A percentile compares a stretch with the other conserved stretches of the same genome.
Evolutionary conservation across 2,329 filamentous ascomycete species (phyloP).

Genomic region (Zymoseptoria tritici): DNA sequence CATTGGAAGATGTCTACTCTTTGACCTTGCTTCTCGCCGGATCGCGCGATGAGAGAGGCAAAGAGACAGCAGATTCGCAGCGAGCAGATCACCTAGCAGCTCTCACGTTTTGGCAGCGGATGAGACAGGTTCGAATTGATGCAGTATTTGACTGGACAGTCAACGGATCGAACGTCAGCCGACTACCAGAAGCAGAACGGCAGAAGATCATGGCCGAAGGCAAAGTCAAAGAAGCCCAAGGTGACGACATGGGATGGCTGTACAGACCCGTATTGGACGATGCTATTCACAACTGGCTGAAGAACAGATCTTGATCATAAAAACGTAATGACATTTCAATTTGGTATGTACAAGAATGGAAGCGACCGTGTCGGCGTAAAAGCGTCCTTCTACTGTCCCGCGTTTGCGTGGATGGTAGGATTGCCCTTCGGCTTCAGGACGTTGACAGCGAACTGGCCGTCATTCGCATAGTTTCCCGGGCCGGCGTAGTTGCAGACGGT

Average conservation of each 20-base stretch:
- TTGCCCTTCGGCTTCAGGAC: slow-evolving; percentile 4
- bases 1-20: slow-evolving; percentile 48
- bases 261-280: slow-evolving; percentile 11
- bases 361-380: slow-evolving; percentile 2
- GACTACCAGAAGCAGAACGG: slow-evolving; percentile 19
- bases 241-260: slow-evolving; percentile 18
- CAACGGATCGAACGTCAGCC: slow-evolving; percentile 15
- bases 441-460: slow-evolving; percentile 7
- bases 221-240: slow-evolving; percentile 10
- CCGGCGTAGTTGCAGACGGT: slow-evolving; percentile 84
- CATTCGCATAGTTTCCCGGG: slow-evolving; percentile 27
- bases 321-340: not conserved
- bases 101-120: slow-evolving; percentile 17
- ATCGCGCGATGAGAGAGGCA: not conserved
- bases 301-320: not conserved
- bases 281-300: slow-evolving; percentile 12
- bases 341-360: not conserved
- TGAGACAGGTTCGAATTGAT: slow-evolving; percentile 20
- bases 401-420: slow-evolving; percentile 4
- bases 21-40: slow-evolving; percentile 34
- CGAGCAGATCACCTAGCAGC: slow-evolving; percentile 5
- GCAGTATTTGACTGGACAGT: slow-evolving; percentile 15
- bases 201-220: slow-evolving; percentile 12
- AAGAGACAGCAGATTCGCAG: not conserved
- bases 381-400: not conserved